Percentiles rank a stretch among this genome's conserved stretches.
Conservation (phyloP, 257 asterid species). For the Solanum chilense region DNA sequence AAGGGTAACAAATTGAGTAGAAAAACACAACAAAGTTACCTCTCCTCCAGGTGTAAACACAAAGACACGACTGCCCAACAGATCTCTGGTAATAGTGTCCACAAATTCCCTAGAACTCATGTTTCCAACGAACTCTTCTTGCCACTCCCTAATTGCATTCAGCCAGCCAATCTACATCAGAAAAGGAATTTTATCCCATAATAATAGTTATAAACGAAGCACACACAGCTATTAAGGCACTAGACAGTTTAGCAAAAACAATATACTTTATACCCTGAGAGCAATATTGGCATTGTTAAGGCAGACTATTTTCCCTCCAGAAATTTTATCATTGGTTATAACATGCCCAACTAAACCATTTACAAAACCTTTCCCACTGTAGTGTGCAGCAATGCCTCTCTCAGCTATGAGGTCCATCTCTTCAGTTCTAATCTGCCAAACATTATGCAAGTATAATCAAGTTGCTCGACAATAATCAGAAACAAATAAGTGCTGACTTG, state of each 20-base stretch:
- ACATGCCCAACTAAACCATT: constrained; percentile 78
- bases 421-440: constrained; percentile 76
- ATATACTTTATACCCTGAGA: constrained; percentile 53
- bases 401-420: constrained; percentile 91
- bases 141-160: constrained; percentile 97
- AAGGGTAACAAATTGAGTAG: background rate
- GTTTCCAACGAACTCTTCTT: constrained; percentile 93
- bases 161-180: constrained; percentile 83
- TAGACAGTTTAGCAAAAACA: constrained; percentile 3
- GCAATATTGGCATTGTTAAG: constrained; percentile 86
- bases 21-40: constrained; percentile 20
- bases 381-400: constrained; percentile 94
- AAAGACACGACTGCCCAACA: constrained; percentile 84
- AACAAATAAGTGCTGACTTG: background rate
- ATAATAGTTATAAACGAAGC: background rate
- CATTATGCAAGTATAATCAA: background rate
- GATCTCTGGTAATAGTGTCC: constrained; percentile 84
- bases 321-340: constrained; percentile 35
- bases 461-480: background rate
- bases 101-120: constrained; percentile 96
- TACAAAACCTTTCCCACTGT: constrained; percentile 72
- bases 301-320: constrained; percentile 57
- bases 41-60: constrained; percentile 97
- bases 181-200: background rate
- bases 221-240: background rate